A percentile compares a stretch with the other conserved stretches of the same genome.
phyloP scores from a whole-genome alignment of 2,329 filamentous ascomycete species.

The Lasiodiplodia hormozganensis region DNA sequence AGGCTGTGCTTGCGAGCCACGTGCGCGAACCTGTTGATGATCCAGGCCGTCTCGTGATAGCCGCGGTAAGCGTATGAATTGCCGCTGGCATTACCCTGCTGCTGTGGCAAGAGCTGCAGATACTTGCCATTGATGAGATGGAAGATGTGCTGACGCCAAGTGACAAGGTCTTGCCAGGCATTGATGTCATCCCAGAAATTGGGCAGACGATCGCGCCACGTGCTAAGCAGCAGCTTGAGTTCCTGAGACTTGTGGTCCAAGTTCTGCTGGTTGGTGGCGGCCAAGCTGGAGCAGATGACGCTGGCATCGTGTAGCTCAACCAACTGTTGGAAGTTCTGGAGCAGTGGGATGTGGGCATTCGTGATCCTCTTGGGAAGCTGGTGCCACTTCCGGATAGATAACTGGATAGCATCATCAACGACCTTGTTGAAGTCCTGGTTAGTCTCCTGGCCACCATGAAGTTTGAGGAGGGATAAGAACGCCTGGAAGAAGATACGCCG shows the following conservation, averaged over 20 bases:
- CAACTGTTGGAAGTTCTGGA: slow-evolving; percentile 97
- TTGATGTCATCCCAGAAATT: slow-evolving; percentile 99
- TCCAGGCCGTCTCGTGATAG: slow-evolving; percentile 99
- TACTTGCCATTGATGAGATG: slow-evolving; percentile 96
- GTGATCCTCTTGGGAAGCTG: slow-evolving; percentile 94
- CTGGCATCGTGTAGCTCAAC: slow-evolving; percentile 98
- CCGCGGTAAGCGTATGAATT: slow-evolving; percentile 96
- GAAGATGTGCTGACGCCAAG: slow-evolving; percentile 99
- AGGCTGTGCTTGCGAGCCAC: slow-evolving; percentile 97
- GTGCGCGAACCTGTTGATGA: slow-evolving; percentile 98
- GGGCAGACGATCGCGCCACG: slow-evolving; percentile 93
- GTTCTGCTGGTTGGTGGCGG: slow-evolving; percentile 82
- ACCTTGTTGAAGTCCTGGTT: slow-evolving; percentile 83
- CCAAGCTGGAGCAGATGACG: slow-evolving; percentile 90
- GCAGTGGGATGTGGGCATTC: slow-evolving; percentile 89
- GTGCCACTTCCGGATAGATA: slow-evolving; percentile 98
- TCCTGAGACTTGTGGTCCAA: slow-evolving; percentile 95
- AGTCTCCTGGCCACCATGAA: slow-evolving; percentile 86
- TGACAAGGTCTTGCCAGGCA: slow-evolving; percentile 99
- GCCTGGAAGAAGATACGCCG: slow-evolving; percentile 96
- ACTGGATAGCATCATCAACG: slow-evolving; percentile 95
- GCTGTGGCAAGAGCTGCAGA: slow-evolving; percentile 79
- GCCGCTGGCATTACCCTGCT: slow-evolving; percentile 80
- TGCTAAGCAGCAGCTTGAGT: slow-evolving; percentile 88
- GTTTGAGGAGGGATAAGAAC: slow-evolving; percentile 95